A percentile compares a stretch with the other conserved stretches of the same genome.
Conservation (phyloP, 306 rosid species). For the Coriaria nepalensis region DNA sequence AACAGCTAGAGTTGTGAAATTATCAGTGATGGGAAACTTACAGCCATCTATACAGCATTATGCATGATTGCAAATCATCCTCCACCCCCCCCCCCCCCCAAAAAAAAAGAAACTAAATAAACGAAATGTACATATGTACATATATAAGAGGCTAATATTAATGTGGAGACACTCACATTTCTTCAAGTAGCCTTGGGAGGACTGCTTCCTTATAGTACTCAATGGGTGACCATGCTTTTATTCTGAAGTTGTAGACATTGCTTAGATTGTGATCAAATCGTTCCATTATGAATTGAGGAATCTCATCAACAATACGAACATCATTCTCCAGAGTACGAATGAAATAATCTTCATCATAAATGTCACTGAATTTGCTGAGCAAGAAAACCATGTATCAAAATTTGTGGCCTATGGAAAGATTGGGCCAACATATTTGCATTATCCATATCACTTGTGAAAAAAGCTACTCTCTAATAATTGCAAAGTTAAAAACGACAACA, state of each 20-base stretch:
- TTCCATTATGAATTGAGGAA: constrained; percentile 86
- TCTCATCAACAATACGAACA: constrained; percentile 65
- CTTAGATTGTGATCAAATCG: constrained; percentile 86
- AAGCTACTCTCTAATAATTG: too few relatives aligned
- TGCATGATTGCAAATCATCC: too few relatives aligned
- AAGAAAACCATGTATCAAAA: constrained; percentile 22
- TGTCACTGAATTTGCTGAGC: constrained; percentile 82
- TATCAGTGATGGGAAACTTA: too few relatives aligned
- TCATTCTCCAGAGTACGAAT: constrained; percentile 52
- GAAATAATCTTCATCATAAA: constrained; percentile 81
- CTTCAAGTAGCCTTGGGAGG: constrained; percentile 90
- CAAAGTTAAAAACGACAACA: too few relatives aligned
- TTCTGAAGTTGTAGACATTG: constrained; percentile 89
- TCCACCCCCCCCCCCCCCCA: too few relatives aligned
- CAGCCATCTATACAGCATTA: too few relatives aligned
- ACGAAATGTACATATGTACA: too few relatives aligned
- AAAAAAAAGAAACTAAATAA: constrained; percentile 1
- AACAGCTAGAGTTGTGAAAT: too few relatives aligned
- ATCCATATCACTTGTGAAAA: too few relatives aligned
- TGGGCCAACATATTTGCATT: too few relatives aligned
- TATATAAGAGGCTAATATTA: too few relatives aligned
- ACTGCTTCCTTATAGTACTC: constrained; percentile 66
- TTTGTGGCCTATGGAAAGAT: constrained; percentile 8
- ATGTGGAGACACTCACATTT: constrained; percentile 62
- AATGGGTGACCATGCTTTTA: constrained; percentile 90